phyloP scores from a whole-genome alignment of 352 stramenopile species.

The Elongisporangium senticosum region DNA sequence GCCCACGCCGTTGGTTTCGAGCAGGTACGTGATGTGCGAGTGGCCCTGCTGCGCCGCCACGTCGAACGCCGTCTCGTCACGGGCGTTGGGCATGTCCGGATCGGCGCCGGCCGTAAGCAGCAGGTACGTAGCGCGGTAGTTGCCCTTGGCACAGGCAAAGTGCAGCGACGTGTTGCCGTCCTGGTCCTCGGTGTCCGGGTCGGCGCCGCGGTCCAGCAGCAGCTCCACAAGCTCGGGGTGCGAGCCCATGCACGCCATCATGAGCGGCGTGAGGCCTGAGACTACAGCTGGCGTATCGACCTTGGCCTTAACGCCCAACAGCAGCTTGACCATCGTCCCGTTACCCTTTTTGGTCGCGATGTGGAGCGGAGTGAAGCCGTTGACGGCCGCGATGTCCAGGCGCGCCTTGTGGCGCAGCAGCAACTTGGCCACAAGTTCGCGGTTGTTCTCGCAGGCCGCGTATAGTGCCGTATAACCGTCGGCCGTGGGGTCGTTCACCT shows the following conservation, averaged over 20 bases:
- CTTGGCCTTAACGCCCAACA: conserved; percentile 38
- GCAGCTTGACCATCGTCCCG: conserved; percentile 30
- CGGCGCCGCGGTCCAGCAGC: conserved; percentile 64
- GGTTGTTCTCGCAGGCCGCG: conserved; percentile 58
- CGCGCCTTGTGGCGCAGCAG: conserved; percentile 57
- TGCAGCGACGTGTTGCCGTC: conserved; percentile 82
- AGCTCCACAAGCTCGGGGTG: conserved; percentile 60
- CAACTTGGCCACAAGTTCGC: conserved; percentile 42
- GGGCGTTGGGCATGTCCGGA: conserved; percentile 78
- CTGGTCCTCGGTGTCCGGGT: conserved; percentile 68
- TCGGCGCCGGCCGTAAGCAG: conserved; percentile 78
- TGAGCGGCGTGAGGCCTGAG: conserved; percentile 54
- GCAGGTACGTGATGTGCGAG: conserved; percentile 68
- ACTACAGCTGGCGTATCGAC: conserved; percentile 40
- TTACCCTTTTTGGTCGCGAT: conserved; percentile 53
- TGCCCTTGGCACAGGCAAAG: conserved; percentile 63
- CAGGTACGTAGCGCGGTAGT: conserved; percentile 75
- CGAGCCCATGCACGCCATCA: conserved; percentile 58
- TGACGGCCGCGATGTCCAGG: conserved; percentile 29
- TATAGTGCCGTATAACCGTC: conserved; percentile 54
- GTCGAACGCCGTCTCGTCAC: conserved; percentile 77
- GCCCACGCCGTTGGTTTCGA: conserved; percentile 73
- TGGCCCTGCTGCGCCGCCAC: conserved; percentile 59
- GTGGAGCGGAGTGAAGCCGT: conserved; percentile 56
- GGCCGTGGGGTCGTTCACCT: conserved; percentile 42